Evolutionary conservation across 441 rosid species (phyloP), one percentile per base, ranked within the genome.

Genomic region (Arabidopsis hybrid): DNA sequence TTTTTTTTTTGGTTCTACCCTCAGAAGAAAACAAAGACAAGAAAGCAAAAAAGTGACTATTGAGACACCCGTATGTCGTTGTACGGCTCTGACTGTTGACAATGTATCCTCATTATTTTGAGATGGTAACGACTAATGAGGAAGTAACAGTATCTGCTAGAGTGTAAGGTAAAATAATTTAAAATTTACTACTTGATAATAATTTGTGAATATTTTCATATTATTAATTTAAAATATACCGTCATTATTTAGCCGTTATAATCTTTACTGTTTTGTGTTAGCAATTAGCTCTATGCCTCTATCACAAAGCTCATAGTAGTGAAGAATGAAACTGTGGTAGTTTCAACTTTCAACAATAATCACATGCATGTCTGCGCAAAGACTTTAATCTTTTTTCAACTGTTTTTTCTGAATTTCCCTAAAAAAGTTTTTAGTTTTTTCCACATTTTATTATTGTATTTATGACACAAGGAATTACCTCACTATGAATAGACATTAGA

Each of bases 391-490:
- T 43, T 43, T 43, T 12, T 13, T 5, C 47, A 43, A 12, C 14
- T 13, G 7, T 5, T 42, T 42, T 10, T 39, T 39, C 29, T 21
- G 29, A 21, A 2, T 39, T 39, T 39, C 8, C 43, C 43, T 39
- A 39, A 39, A 2, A 21, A 38, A 9, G 14, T 11, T 12, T 59
- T 42, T 42, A 42, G 51, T 1, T 35, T 17, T 69, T 18, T 3
- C 31, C 11, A 16, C 40, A 35, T 4, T 31, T 35, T 46, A 7
- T 45, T 32, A 43, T 34, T 46, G n/a, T 14, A 26, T 40, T 52
- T 61, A 72, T 72, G 62, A 72, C 62, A 17, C 69, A 62, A 12
- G 69, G 63, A 62, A 42, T 52, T 42, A 62, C 76, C 13, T 72
- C 69, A 52, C 29, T 1, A 8, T 13, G 29, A 52, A 50, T 43